Percentiles rank a stretch among this genome's conserved stretches.
These are phyloP conservation scores for Auriscalpium microsporum DNA, from an alignment of 768 basidiomycete genomes.

Conservation along the genomic window DNA sequence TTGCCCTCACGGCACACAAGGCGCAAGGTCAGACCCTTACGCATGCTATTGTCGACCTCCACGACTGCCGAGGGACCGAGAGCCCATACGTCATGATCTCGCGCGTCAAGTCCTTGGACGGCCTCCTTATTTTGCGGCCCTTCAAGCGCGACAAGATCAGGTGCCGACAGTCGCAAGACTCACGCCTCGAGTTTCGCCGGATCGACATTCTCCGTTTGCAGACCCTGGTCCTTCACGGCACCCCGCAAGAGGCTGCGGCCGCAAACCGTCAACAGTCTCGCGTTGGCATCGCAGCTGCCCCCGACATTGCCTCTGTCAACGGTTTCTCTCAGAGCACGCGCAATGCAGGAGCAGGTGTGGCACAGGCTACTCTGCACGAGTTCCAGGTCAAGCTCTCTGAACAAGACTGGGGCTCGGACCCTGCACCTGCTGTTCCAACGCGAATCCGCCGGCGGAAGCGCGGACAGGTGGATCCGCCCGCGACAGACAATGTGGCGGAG, in stretches of 20 bases:
- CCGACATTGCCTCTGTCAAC: no score
- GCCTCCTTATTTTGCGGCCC: conserved; percentile 24
- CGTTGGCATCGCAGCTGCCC: no score
- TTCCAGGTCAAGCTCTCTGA: no score
- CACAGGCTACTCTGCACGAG: no score
- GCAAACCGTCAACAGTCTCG: not conserved
- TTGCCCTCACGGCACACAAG: conserved; percentile 33
- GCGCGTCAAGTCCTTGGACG: conserved; percentile 19
- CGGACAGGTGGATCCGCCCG: no score
- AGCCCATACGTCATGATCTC: conserved; percentile 32
- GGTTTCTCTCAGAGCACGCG: no score
- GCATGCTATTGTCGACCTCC: conserved; percentile 25
- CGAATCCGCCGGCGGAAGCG: no score
- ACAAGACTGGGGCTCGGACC: no score
- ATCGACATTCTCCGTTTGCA: not conserved
- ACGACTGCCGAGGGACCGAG: conserved; percentile 23
- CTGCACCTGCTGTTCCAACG: no score
- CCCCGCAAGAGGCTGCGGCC: not conserved
- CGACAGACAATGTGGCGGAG: no score
- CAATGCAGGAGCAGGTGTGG: no score
- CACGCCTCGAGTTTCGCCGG: not conserved
- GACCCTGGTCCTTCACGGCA: not conserved
- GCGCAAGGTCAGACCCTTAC: conserved; percentile 30
- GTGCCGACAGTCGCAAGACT: not conserved
- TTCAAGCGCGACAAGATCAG: conserved; percentile 12